Evolutionary conservation across 2,329 filamentous ascomycete species (phyloP).

Genomic region (Didymella keratinophila): DNA sequence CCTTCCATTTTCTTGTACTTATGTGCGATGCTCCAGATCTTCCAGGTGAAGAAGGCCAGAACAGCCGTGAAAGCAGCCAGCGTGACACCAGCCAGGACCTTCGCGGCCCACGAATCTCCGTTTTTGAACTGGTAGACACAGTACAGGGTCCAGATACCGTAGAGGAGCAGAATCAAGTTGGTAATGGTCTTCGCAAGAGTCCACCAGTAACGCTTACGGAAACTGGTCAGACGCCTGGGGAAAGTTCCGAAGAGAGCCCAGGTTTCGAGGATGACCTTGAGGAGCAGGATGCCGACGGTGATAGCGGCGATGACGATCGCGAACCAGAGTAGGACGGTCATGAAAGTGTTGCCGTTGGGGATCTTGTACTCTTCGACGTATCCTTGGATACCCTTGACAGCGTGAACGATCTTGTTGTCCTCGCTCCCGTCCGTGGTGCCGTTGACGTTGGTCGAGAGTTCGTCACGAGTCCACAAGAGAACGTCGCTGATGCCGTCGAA

Average conservation of each 20-base stretch:
- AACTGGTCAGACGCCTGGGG: conserved; percentile 78
- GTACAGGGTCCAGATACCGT: conserved; percentile 94
- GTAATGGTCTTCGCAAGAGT: conserved; percentile 89
- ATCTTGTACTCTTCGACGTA: conserved; percentile 86
- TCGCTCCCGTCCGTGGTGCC: conserved; percentile 50
- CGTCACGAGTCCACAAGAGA: conserved; percentile 64
- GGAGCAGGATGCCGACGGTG: conserved; percentile 82
- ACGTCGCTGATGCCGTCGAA: conserved; percentile 50
- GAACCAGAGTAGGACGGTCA: conserved; percentile 90
- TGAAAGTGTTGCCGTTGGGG: conserved; percentile 90
- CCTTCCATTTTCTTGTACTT: conserved; percentile 79
- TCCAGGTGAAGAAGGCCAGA: conserved; percentile 82
- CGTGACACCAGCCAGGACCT: conserved; percentile 81
- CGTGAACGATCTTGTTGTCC: conserved; percentile 58
- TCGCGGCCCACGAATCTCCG: conserved; percentile 94
- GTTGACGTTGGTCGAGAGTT: conserved; percentile 38
- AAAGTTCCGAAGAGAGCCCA: conserved; percentile 93
- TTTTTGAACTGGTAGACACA: conserved; percentile 95
- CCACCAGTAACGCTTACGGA: conserved; percentile 97
- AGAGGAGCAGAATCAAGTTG: conserved; percentile 87
- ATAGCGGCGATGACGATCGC: conserved; percentile 86
- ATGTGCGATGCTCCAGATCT: conserved; percentile 79
- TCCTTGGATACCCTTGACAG: conserved; percentile 78
- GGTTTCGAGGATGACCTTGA: conserved; percentile 89
- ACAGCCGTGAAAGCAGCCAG: conserved; percentile 81